Evolutionary conservation across 1,139 yeast species (phyloP).

Genomic region (Blastobotrys apis): DNA sequence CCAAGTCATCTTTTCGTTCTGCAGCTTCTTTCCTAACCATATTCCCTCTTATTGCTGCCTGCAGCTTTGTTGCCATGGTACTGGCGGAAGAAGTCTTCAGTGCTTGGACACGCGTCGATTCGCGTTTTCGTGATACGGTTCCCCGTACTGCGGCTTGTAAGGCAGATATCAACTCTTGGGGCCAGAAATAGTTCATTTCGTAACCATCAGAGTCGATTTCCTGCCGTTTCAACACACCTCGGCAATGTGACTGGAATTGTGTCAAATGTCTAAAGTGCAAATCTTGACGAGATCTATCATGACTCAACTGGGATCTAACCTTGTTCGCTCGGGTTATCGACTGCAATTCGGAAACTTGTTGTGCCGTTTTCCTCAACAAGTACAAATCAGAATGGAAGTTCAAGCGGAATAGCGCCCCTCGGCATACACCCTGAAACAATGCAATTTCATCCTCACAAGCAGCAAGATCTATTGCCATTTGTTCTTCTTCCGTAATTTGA

Average conservation of each 20-base stretch:
- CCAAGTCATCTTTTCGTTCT: neutral
- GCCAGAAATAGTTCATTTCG: slow-evolving; percentile 19
- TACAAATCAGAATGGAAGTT: slow-evolving; percentile 19
- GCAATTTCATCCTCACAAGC: slow-evolving; percentile 27
- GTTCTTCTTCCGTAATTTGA: slow-evolving; percentile 29
- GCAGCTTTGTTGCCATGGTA: slow-evolving; percentile 8
- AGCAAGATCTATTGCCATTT: slow-evolving; percentile 32
- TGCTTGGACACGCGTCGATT: neutral
- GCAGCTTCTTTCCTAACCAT: slow-evolving; percentile 5
- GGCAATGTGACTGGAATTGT: slow-evolving; percentile 18
- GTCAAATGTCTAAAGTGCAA: slow-evolving; percentile 1
- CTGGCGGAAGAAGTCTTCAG: neutral
- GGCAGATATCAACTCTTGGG: slow-evolving; percentile 15
- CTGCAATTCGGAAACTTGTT: slow-evolving; percentile 24
- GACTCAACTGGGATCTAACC: slow-evolving; percentile 4
- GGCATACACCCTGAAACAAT: slow-evolving; percentile 38
- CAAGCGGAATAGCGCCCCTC: slow-evolving; percentile 26
- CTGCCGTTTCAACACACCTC: slow-evolving; percentile 21
- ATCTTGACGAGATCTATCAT: slow-evolving; percentile 1
- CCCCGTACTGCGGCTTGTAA: slow-evolving; percentile 25
- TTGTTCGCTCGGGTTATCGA: slow-evolving; percentile 28
- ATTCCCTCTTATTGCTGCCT: slow-evolving; percentile 17
- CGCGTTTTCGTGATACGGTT: slow-evolving; percentile 11
- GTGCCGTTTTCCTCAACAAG: slow-evolving; percentile 18
- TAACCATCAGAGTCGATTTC: slow-evolving; percentile 17